Conservation (phyloP, 2,329 filamentous ascomycete genomes). For the Pestalotiopsis fici region DNA sequence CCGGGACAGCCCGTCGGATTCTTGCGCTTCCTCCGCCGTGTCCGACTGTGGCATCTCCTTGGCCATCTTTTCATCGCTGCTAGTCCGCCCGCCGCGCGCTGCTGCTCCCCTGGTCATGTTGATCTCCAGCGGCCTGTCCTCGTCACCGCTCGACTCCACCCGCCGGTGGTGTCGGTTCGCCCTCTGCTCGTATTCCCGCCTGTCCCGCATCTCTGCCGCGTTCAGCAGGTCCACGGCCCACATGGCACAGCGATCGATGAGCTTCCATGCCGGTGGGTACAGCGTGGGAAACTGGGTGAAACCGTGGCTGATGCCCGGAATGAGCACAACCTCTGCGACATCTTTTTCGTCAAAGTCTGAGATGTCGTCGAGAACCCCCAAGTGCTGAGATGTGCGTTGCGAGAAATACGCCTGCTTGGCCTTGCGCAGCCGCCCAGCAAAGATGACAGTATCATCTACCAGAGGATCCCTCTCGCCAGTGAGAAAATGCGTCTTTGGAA, state of each 20-base stretch:
- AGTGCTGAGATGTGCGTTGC: constrained; percentile 53
- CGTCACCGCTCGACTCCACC: constrained; percentile 71
- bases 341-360: constrained; percentile 71
- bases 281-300: constrained; percentile 89
- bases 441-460: constrained; percentile 96
- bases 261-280: constrained; percentile 88
- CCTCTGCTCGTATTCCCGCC: constrained; percentile 21
- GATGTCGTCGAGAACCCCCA: constrained; percentile 46
- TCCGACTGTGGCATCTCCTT: constrained; percentile 3
- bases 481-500: constrained; percentile 91
- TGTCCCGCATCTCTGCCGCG: constrained; percentile 44
- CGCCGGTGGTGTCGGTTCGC: constrained; percentile 45
- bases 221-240: constrained; percentile 84
- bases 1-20: constrained; percentile 18
- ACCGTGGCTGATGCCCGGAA: constrained; percentile 89
- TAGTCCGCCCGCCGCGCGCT: constrained; percentile 31
- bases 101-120: constrained; percentile 53
- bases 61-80: constrained; percentile 17
- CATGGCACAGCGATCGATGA: constrained; percentile 74
- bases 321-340: constrained; percentile 77
- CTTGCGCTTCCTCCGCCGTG: constrained; percentile 17
- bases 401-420: constrained; percentile 64
- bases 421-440: constrained; percentile 83
- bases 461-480: constrained; percentile 94
- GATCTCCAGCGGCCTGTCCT: constrained; percentile 83